Evolutionary conservation across 2,329 filamentous ascomycete genomes (phyloP), one percentile per base, ranked within the genome.

Genomic region (Fusarium fracticaudum): DNA sequence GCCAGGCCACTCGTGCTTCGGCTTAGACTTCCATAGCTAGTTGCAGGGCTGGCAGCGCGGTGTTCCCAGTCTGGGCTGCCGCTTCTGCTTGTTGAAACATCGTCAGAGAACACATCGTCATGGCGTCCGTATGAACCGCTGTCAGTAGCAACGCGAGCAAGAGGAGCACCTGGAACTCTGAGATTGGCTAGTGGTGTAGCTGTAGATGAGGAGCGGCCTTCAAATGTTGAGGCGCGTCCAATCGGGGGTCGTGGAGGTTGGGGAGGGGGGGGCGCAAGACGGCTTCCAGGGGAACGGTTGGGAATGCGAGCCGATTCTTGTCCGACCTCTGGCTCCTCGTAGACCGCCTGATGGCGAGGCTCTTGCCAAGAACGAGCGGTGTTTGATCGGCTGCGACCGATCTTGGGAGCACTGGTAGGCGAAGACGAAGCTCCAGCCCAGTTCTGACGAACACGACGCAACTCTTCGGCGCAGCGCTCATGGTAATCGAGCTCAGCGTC

Each of bases 401-500:
- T 67, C 44, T 67, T 76, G 41, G 58, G 65, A 59, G n/a, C 72
- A 22, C 69, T 64, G 8, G 77, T 70, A 6, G 79, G 71, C 8
- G 77, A 79, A 22, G 76, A 61, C 4, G 76, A 67, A 29, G 72
- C 68, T 59, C 69, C 83, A 13, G 79, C 78, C 86, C 87, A 88
- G 38, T 83, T 82, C 66, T 86, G 83, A 57, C 86, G 85, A 33
- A 86, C 85, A 37, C 87, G 86, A 8, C 88, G 86, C 62, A 98
- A 89, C 75, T 97, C 93, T 76, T 98, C 95, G 61, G 93, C 90
- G 81, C 94, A 98, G 69, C 93, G 92, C 81, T 98, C 96, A 81
- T 98, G 93, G 84, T 96, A 98, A 72, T 93, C 92, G 66, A 98
- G 87, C 84, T 98, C 93, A 45, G 94, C 93, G 71, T 98, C 95